A percentile compares a stretch with the other conserved stretches of the same genome.
Evolutionary conservation across 192 early-diverging fungal species (phyloP).

Genomic region (Paraglomus brasilianum): DNA sequence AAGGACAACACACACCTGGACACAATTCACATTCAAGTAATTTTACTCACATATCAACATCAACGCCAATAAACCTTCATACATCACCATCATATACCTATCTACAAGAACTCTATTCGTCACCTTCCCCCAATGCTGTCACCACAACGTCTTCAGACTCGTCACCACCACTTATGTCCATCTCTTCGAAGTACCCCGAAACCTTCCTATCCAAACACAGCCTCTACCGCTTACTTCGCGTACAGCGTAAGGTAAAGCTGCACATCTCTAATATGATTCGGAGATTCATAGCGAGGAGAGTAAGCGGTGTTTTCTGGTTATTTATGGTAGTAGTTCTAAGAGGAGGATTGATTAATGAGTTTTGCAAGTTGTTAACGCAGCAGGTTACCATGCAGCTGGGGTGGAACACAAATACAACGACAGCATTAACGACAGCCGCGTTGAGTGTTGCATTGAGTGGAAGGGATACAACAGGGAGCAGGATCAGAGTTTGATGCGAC

Average conservation of each 20-base stretch:
- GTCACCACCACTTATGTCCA: not conserved
- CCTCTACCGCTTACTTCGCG: not conserved
- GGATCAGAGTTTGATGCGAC: no score
- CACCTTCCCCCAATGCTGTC: not conserved
- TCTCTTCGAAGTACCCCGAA: not conserved
- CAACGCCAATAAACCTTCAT: not conserved
- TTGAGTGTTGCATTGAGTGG: conserved; percentile 24
- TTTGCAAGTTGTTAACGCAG: conserved; percentile 19
- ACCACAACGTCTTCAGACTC: not conserved
- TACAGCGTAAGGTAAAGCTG: conserved; percentile 2
- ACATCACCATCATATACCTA: not conserved
- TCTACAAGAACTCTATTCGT: not conserved
- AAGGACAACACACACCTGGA: no score
- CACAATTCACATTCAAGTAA: no score
- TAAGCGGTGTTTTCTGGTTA: conserved; percentile 11
- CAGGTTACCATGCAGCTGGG: conserved; percentile 23
- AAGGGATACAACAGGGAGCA: not conserved
- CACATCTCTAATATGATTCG: conserved; percentile 3
- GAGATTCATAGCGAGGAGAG: conserved; percentile 14
- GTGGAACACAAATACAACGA: conserved; percentile 20
- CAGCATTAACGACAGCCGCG: conserved; percentile 15
- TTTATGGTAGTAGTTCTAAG: conserved; percentile 19
- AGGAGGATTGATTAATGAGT: conserved; percentile 22
- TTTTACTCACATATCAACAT: not conserved
- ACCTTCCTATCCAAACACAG: not conserved